Percentiles rank a stretch among this genome's conserved stretches.
These are phyloP conservation scores for Paraleonurus japonicus DNA, from an alignment of 257 asterid genomes.

Conservation along the genomic window DNA sequence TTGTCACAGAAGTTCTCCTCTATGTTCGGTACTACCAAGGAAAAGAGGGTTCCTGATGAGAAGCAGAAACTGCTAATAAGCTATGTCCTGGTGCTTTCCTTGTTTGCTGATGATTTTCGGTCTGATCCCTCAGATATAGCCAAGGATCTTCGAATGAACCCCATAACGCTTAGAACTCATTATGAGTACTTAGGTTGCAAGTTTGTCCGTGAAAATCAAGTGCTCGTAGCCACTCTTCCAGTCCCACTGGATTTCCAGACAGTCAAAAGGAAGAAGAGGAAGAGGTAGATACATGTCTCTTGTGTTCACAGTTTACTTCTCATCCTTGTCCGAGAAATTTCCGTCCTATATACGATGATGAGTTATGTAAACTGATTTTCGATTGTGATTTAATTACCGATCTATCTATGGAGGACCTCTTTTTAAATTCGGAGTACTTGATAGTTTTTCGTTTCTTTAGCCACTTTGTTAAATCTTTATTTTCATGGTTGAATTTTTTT, in stretches of 20 bases:
- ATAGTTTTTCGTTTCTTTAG: neutral
- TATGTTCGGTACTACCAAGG: constrained; percentile 47
- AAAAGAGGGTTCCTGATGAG: constrained; percentile 48
- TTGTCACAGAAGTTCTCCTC: constrained; percentile 60
- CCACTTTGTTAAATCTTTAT: neutral
- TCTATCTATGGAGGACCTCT: too few relatives aligned
- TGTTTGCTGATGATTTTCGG: constrained; percentile 66
- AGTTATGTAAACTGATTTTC: neutral
- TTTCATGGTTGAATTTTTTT: neutral
- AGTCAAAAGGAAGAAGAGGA: constrained; percentile 41
- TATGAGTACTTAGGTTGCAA: constrained; percentile 80
- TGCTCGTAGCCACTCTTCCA: constrained; percentile 57
- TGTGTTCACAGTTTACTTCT: neutral
- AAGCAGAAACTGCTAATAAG: constrained; percentile 55
- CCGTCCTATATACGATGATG: neutral
- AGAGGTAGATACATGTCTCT: constrained; percentile 27
- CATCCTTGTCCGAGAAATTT: neutral
- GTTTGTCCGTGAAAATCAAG: constrained; percentile 44
- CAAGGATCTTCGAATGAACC: constrained; percentile 65
- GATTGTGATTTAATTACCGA: too few relatives aligned
- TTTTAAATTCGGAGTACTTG: neutral
- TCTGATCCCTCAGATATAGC: constrained; percentile 68
- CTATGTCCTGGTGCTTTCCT: constrained; percentile 75
- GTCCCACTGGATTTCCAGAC: constrained; percentile 62
- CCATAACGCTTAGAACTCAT: constrained; percentile 39